A percentile compares a stretch with the other conserved stretches of the same genome.
phyloP scores from a whole-genome alignment of 768 basidiomycete species.

The Cubamyces sp. region DNA sequence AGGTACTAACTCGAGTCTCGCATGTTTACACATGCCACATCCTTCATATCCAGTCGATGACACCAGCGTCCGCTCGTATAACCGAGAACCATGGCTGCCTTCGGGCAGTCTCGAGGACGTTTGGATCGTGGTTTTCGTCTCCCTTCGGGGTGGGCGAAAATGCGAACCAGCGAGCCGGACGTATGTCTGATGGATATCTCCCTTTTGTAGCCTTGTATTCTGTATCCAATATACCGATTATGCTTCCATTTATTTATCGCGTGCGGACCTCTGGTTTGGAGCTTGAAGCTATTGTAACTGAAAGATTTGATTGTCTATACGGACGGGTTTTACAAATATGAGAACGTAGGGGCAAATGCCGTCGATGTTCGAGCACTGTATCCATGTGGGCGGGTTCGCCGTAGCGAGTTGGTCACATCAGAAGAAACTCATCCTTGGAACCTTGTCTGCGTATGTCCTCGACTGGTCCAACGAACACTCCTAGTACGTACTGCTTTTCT shows the following conservation, averaged over 20 bases:
- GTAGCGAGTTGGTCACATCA: neutral
- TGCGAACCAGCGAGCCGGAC: constrained; percentile 23
- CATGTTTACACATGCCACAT: constrained; percentile 77
- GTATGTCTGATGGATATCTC: constrained; percentile 23
- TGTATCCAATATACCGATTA: neutral
- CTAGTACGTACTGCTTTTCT: neutral
- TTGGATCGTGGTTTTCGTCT: constrained; percentile 42
- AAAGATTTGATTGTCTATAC: no score
- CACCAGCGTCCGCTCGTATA: constrained; percentile 61
- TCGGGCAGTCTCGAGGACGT: constrained; percentile 61
- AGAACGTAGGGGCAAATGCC: no score
- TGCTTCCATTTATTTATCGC: neutral
- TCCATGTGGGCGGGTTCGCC: no score
- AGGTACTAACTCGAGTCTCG: constrained; percentile 78
- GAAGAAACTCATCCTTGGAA: neutral
- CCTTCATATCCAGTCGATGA: constrained; percentile 75
- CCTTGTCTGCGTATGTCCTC: neutral
- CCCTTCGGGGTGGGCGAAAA: constrained; percentile 12
- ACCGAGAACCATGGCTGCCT: constrained; percentile 61
- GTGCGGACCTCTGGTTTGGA: neutral
- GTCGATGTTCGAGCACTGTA: no score
- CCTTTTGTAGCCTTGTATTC: neutral
- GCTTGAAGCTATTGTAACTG: neutral
- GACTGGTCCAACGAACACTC: neutral
- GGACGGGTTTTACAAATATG: no score